Percentiles rank a stretch among this genome's conserved stretches.
Evolutionary conservation across 2,329 filamentous ascomycete genomes (phyloP).

Genomic region (Cytospora chrysosperma): DNA sequence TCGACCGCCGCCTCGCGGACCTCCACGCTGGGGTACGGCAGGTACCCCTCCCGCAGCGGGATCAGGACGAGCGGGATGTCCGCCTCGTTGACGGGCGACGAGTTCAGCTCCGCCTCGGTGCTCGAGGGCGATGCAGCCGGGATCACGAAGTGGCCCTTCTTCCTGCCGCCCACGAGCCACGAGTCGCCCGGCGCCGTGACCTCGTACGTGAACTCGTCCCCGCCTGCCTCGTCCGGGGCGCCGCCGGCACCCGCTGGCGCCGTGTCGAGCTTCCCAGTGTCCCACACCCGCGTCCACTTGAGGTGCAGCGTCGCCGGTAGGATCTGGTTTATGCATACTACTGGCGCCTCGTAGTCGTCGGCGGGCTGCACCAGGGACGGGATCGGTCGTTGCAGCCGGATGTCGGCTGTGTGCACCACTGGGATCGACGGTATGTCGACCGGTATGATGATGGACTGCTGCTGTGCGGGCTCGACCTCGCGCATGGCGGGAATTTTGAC

Average conservation of each 20-base stretch:
- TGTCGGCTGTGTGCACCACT: constrained; percentile 76
- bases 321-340: constrained; percentile 62
- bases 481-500: constrained; percentile 35
- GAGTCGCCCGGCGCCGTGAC: constrained; percentile 69
- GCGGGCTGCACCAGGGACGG: constrained; percentile 30
- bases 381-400: constrained; percentile 49
- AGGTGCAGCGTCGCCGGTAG: constrained; percentile 61
- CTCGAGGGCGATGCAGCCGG: constrained; percentile 35
- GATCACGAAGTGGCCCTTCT: constrained; percentile 74
- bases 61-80: constrained; percentile 73
- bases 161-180: constrained; percentile 83
- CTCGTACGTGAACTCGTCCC: constrained; percentile 74
- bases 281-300: constrained; percentile 63
- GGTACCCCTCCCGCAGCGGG: constrained; percentile 72
- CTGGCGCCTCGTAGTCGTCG: constrained; percentile 37
- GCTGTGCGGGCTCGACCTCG: constrained; percentile 36
- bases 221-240: constrained; percentile 44
- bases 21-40: constrained; percentile 77
- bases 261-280: constrained; percentile 44
- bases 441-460: constrained; percentile 74
- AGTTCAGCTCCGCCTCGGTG: constrained; percentile 30
- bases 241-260: constrained; percentile 29
- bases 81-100: constrained; percentile 49
- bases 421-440: constrained; percentile 85
- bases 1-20: constrained; percentile 59